Conservation (phyloP, 75 land plant species). For the Selaginella tamariscina region DNA sequence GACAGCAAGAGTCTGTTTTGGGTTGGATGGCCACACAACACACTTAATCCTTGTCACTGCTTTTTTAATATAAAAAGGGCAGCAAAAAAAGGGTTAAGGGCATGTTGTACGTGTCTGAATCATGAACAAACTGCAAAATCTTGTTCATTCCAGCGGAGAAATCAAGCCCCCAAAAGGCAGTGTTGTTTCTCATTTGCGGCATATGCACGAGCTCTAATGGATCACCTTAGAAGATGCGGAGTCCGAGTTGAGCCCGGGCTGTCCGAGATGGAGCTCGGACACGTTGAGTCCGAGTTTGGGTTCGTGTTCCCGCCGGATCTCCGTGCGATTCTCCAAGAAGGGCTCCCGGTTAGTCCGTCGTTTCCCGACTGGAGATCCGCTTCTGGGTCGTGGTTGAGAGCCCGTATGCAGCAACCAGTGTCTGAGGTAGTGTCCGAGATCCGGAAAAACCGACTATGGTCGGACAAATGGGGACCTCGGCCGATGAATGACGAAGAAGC, state of each 20-base stretch:
- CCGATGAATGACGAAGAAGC: conserved; percentile 20
- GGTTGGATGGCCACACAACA: background rate
- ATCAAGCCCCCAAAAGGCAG: background rate
- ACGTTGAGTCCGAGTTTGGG: conserved; percentile 26
- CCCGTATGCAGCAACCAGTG: conserved; percentile 26
- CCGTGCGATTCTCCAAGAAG: conserved; percentile 48
- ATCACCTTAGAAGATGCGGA: conserved; percentile 27
- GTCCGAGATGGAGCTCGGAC: conserved; percentile 41
- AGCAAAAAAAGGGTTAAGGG: background rate
- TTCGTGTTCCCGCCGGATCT: conserved; percentile 73
- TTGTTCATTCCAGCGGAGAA: background rate
- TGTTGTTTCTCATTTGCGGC: conserved; percentile 60
- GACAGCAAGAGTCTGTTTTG: background rate
- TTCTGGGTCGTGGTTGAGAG: conserved; percentile 24
- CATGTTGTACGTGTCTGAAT: too few species aligned
- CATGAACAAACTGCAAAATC: too few species aligned
- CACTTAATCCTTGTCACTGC: background rate
- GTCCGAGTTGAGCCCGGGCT: conserved; percentile 39
- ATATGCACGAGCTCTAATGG: conserved; percentile 40
- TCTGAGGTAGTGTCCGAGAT: conserved; percentile 21
- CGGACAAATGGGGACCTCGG: conserved; percentile 31
- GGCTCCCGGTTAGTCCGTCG: conserved; percentile 43
- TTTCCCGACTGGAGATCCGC: conserved; percentile 67
- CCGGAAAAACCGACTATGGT: conserved; percentile 29
- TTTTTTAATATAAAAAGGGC: background rate